Percentiles rank a stretch among this genome's conserved stretches.
Evolutionary conservation across 1,284 basidiomycete genomes (phyloP).

Genomic region (Sanghuangporus weigelae): DNA sequence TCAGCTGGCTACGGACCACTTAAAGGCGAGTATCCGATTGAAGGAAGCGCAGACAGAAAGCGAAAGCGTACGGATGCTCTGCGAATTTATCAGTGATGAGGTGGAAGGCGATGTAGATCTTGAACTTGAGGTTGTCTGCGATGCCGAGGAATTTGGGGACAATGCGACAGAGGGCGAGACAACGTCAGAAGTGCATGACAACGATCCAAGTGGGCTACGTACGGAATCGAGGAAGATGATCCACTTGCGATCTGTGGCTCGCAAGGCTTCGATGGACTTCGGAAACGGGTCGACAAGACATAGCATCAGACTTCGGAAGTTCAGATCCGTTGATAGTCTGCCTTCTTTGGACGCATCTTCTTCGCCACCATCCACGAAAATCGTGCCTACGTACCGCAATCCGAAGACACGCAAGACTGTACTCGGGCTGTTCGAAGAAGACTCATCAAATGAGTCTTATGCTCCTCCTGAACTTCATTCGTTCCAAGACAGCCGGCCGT

Average conservation of each 20-base stretch:
- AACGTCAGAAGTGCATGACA: constrained; percentile 24
- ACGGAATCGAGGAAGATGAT: not conserved
- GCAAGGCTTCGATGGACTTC: constrained; percentile 12
- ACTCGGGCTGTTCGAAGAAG: constrained; percentile 53
- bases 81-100: constrained; percentile 63
- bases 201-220: not conserved
- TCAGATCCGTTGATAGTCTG: constrained; percentile 10
- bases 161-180: constrained; percentile 26
- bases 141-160: constrained; percentile 30
- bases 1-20: constrained; percentile 64
- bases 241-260: constrained; percentile 5
- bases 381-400: constrained; percentile 21
- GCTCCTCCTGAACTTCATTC: constrained; percentile 1
- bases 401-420: constrained; percentile 47
- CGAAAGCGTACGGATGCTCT: constrained; percentile 60
- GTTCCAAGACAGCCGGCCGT: not conserved
- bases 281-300: not conserved
- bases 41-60: constrained; percentile 67
- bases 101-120: constrained; percentile 38
- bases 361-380: not conserved
- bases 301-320: constrained; percentile 7
- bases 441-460: not conserved
- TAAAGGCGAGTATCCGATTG: constrained; percentile 53
- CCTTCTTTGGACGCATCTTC: not conserved
- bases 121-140: constrained; percentile 34